Conservation (phyloP, 2,329 filamentous ascomycete species). For the Penicillium sp. region DNA sequence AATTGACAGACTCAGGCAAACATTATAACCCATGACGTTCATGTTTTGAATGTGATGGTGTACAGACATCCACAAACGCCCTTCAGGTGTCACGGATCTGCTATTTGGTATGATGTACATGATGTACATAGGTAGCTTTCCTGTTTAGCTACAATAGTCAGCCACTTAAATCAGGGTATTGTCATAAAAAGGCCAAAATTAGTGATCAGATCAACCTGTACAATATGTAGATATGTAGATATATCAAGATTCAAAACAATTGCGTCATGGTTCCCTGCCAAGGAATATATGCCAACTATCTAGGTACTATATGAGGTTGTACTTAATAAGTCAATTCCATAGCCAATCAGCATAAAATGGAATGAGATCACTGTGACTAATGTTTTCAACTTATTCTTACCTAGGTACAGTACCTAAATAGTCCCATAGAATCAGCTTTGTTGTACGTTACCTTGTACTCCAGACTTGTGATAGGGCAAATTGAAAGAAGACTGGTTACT, state of each 20-base stretch:
- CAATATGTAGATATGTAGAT: too few species aligned
- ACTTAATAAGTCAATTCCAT: not conserved
- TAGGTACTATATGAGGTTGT: too few species aligned
- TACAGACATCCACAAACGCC: not conserved
- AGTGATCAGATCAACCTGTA: not conserved
- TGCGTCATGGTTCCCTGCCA: conserved; percentile 1
- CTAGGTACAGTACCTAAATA: too few species aligned
- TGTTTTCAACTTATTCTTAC: not conserved
- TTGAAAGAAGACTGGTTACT: not conserved
- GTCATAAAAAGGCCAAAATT: not conserved
- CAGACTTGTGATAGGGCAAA: not conserved
- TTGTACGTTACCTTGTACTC: not conserved
- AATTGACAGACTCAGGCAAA: not conserved
- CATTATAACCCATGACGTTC: not conserved
- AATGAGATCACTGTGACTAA: conserved; percentile 1
- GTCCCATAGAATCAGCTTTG: not conserved
- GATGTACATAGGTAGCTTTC: not conserved
- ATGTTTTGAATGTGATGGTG: not conserved
- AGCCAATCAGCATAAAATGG: not conserved
- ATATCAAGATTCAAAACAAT: not conserved
- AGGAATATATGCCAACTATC: not conserved
- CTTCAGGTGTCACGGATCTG: not conserved
- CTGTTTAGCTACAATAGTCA: not conserved
- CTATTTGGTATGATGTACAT: not conserved
- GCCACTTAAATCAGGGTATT: not conserved